Percentiles rank a stretch among this genome's conserved stretches.
These are phyloP conservation scores for Quercus robur DNA, from an alignment of 306 rosid species.

Conservation along the genomic window DNA sequence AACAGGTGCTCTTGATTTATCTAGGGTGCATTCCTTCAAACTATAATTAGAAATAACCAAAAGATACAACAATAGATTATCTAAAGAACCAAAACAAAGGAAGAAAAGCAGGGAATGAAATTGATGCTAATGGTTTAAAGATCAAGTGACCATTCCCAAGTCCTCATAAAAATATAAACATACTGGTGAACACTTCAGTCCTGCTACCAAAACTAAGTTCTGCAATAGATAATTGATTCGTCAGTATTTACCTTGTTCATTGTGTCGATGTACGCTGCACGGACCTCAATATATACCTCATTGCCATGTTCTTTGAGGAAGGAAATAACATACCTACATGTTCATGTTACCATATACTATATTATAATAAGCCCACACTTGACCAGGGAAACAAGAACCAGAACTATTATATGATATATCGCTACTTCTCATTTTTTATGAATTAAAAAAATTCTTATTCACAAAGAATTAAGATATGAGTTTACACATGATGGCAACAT, in stretches of 20 bases:
- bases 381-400: not conserved
- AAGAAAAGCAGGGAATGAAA: not conserved
- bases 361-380: not conserved
- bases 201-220: not conserved
- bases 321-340: conserved; percentile 68
- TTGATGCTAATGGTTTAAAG: not conserved
- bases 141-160: not conserved
- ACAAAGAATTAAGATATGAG: not conserved
- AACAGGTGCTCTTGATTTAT: too few relatives aligned
- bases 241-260: conserved; percentile 70
- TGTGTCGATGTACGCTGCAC: conserved; percentile 87
- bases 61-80: not conserved
- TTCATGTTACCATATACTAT: conserved; percentile 25
- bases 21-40: not conserved
- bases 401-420: conserved; percentile 13
- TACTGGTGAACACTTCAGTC: not conserved
- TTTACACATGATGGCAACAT: not conserved
- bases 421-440: not conserved
- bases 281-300: conserved; percentile 82
- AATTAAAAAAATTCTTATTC: not conserved
- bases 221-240: conserved; percentile 6
- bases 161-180: not conserved
- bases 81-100: not conserved
- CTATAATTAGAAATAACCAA: not conserved
- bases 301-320: conserved; percentile 95